These are phyloP conservation scores for Alternaria sp. DNA, from an alignment of 2,329 filamentous ascomycete species.

Conservation along the genomic window DNA sequence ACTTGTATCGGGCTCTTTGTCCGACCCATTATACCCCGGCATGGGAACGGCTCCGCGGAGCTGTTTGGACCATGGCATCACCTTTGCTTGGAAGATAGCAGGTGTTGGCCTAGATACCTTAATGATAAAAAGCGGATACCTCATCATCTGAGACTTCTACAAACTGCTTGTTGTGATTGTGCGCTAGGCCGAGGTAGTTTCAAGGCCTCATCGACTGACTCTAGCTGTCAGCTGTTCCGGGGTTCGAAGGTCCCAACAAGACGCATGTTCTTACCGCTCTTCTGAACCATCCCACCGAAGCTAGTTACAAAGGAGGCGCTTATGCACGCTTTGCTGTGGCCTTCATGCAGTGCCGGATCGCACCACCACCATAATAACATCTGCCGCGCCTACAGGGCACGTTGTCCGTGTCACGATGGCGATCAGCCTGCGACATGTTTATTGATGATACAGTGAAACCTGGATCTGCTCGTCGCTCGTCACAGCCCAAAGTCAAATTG, in stretches of 20 bases:
- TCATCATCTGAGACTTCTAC: slow-evolving; percentile 11
- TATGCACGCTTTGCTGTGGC: slow-evolving; percentile 48
- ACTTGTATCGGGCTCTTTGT: slow-evolving; percentile 47
- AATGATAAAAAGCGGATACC: slow-evolving; percentile 47
- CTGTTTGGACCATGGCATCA: slow-evolving; percentile 39
- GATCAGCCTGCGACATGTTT: slow-evolving; percentile 11
- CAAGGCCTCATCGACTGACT: slow-evolving; percentile 18
- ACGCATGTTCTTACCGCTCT: slow-evolving; percentile 51
- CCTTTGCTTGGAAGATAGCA: slow-evolving; percentile 37
- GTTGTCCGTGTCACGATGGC: slow-evolving; percentile 35
- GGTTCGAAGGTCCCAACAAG: slow-evolving; percentile 41
- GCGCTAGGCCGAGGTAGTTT: slow-evolving; percentile 18
- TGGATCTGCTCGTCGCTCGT: background rate
- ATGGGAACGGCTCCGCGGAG: slow-evolving; percentile 33
- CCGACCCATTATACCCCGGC: slow-evolving; percentile 48
- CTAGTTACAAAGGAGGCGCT: slow-evolving; percentile 43
- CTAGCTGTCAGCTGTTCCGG: slow-evolving; percentile 29
- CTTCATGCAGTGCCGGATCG: slow-evolving; percentile 35
- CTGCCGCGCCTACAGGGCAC: slow-evolving; percentile 26
- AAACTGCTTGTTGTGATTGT: slow-evolving; percentile 16
- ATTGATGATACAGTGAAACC: slow-evolving; percentile 19
- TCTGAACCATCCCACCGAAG: slow-evolving; percentile 45
- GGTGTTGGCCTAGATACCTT: slow-evolving; percentile 45
- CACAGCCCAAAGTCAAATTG: slow-evolving; percentile 3
- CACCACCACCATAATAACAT: slow-evolving; percentile 35